phyloP scores from a whole-genome alignment of 176 grass and related monocot genomes.

The Tillandsia leiboldiana region DNA sequence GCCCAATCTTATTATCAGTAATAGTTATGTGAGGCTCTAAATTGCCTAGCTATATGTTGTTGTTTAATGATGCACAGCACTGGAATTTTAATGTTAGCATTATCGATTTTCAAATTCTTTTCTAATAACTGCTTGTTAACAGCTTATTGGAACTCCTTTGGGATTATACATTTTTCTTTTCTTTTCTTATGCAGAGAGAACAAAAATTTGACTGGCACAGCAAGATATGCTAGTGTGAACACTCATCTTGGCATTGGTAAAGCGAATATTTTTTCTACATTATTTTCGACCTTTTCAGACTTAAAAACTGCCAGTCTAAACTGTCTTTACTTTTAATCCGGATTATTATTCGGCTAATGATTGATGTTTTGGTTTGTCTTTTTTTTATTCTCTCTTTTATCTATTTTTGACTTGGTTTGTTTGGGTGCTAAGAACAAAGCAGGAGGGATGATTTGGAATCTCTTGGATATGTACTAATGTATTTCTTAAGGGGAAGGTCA shows the following conservation, averaged over 20 bases:
- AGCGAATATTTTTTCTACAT: not conserved
- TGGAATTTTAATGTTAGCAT: too few relatives aligned
- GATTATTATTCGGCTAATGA: constrained; percentile 3
- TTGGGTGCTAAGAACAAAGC: constrained; percentile 64
- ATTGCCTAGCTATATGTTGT: too few relatives aligned
- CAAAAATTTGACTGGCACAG: constrained; percentile 87
- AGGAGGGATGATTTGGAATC: constrained; percentile 96
- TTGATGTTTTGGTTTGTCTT: not conserved
- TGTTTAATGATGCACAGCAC: too few relatives aligned
- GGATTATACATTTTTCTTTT: not conserved
- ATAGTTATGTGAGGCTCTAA: not conserved
- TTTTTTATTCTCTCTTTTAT: constrained; percentile 1
- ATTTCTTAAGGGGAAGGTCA: constrained; percentile 92
- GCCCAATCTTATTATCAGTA: not conserved
- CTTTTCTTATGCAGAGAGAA: constrained; percentile 47
- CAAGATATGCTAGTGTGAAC: constrained; percentile 93
- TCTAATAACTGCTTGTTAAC: not conserved
- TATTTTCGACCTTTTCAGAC: not conserved
- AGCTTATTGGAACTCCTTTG: not conserved
- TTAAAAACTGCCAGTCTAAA: not conserved
- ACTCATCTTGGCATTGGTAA: constrained; percentile 94
- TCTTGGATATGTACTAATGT: constrained; percentile 94
- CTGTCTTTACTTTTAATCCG: not conserved
- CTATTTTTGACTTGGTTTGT: constrained; percentile 6
- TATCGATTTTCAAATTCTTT: not conserved